Evolutionary conservation across 2,329 filamentous ascomycete species (phyloP).

Genomic region (Akanthomyces dipterigenus): DNA sequence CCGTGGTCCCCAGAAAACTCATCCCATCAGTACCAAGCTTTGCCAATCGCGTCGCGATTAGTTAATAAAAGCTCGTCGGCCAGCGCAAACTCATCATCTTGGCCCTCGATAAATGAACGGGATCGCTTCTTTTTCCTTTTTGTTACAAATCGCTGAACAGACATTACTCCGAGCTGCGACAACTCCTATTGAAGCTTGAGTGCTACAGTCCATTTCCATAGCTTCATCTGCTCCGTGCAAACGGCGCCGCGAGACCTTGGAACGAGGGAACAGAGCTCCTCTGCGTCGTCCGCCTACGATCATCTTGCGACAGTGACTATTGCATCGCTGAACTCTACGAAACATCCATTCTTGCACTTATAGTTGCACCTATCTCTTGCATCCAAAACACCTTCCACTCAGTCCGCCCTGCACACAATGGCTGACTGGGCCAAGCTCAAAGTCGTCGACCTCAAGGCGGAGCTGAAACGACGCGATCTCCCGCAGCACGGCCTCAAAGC

Average conservation of each 20-base stretch:
- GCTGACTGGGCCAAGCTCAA: conserved; percentile 55
- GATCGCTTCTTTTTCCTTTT: background rate
- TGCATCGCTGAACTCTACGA: background rate
- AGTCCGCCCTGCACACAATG: conserved; percentile 27
- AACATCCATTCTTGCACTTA: background rate
- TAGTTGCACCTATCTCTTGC: background rate
- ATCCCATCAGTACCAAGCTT: conserved; percentile 1
- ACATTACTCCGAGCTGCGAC: background rate
- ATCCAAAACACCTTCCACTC: background rate
- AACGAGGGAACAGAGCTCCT: background rate
- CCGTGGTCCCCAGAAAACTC: background rate
- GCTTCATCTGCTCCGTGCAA: background rate
- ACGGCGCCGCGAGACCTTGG: background rate
- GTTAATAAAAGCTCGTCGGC: conserved; percentile 6
- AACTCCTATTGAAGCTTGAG: background rate
- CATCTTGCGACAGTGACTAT: background rate
- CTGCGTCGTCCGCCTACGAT: no score
- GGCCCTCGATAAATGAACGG: background rate
- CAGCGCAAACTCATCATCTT: background rate
- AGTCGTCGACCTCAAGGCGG: conserved; percentile 67
- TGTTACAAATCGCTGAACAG: background rate
- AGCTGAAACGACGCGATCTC: conserved; percentile 67
- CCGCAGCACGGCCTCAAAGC: conserved; percentile 63
- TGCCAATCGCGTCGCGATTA: conserved; percentile 9
- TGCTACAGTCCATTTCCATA: background rate